Conservation (phyloP, 208 protist species). For the Trypanosoma cruzi region DNA sequence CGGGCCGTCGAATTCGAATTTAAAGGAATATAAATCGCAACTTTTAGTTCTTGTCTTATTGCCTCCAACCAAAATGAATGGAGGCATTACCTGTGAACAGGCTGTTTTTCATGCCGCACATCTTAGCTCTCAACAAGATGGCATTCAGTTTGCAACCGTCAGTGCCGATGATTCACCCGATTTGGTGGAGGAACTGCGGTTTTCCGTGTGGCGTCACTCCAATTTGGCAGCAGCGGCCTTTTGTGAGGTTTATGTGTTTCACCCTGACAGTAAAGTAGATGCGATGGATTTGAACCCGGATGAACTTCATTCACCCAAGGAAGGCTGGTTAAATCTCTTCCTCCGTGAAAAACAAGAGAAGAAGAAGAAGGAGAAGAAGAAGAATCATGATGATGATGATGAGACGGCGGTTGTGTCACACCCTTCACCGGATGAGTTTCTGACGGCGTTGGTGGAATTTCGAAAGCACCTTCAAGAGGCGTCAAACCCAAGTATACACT, state of each 20-base stretch:
- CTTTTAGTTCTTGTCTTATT: slow-evolving; percentile 21
- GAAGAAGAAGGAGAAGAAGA: not conserved
- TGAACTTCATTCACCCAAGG: slow-evolving; percentile 11
- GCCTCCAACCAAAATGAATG: not conserved
- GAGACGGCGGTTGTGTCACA: not conserved
- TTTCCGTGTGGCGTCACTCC: slow-evolving; percentile 17
- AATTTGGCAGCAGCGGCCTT: not conserved
- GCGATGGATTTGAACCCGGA: slow-evolving; percentile 3
- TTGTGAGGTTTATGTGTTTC: slow-evolving; percentile 30
- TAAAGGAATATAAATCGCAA: slow-evolving; percentile 1
- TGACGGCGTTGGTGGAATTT: not conserved
- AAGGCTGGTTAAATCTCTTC: slow-evolving; percentile 11
- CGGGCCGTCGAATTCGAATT: no score
- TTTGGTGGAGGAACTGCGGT: slow-evolving; percentile 22
- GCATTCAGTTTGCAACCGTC: slow-evolving; percentile 12
- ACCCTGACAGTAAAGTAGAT: slow-evolving; percentile 13
- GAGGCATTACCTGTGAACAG: not conserved
- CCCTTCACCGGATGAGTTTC: not conserved
- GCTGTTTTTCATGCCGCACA: slow-evolving; percentile 9
- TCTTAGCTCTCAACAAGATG: not conserved
- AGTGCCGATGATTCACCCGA: not conserved
- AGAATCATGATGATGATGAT: no score
- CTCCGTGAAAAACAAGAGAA: not conserved
- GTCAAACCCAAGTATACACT: not conserved
- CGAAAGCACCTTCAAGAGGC: not conserved